A percentile compares a stretch with the other conserved stretches of the same genome.
Evolutionary conservation across 2,329 filamentous ascomycete genomes (phyloP).

Genomic region (Blastomyces emzantsi): DNA sequence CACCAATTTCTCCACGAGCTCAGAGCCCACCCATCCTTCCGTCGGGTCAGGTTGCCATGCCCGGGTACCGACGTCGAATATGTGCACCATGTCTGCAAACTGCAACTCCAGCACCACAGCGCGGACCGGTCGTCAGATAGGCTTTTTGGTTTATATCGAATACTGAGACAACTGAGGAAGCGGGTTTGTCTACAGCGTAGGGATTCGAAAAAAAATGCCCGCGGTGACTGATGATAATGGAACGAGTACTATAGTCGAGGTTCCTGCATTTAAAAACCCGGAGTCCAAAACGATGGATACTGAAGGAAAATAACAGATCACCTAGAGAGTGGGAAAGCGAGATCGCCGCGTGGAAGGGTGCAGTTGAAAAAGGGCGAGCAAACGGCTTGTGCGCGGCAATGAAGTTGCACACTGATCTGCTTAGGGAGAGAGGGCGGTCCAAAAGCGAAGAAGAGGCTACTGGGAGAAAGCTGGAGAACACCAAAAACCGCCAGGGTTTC

Average conservation of each 20-base stretch:
- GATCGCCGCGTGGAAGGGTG: background rate
- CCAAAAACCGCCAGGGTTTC: slow-evolving; percentile 2
- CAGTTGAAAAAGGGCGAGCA: background rate
- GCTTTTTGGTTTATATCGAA: background rate
- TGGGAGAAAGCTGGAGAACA: background rate
- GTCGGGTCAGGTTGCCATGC: slow-evolving; percentile 96
- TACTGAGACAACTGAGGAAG: slow-evolving; percentile 12
- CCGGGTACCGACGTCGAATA: slow-evolving; percentile 91
- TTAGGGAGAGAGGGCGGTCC: background rate
- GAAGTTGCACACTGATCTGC: background rate
- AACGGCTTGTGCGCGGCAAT: background rate
- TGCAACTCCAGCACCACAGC: slow-evolving; percentile 7
- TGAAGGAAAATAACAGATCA: background rate
- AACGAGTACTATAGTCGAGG: background rate
- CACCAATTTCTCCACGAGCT: slow-evolving; percentile 76
- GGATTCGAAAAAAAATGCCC: slow-evolving; percentile 2
- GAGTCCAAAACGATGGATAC: background rate
- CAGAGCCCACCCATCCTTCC: slow-evolving; percentile 95
- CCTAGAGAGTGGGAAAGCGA: background rate
- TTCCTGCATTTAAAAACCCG: background rate
- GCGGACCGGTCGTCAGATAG: background rate
- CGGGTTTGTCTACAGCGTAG: background rate
- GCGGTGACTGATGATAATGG: background rate
- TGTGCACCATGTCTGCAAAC: slow-evolving; percentile 67
- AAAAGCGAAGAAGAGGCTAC: background rate